Evolutionary conservation across 129 eudicot genomes (phyloP).

Genomic region (Tagetes erecta): DNA sequence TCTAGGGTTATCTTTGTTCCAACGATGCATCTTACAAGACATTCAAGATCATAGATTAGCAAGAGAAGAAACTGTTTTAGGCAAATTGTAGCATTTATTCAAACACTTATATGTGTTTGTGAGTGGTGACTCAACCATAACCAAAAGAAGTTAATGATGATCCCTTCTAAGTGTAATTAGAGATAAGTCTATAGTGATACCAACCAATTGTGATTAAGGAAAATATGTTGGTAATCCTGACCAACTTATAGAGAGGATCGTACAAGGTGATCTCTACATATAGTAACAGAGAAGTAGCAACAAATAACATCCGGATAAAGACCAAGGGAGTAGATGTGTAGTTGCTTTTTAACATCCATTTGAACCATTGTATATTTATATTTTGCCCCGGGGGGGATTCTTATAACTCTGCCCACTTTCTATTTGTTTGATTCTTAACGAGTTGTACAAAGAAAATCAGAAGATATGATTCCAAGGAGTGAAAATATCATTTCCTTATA

Average conservation of each 20-base stretch:
- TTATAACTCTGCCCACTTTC: background rate
- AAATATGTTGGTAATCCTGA: background rate
- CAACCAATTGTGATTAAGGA: background rate
- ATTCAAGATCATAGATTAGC: constrained; percentile 4
- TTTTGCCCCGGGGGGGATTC: background rate
- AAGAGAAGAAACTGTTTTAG: background rate
- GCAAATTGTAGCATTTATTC: background rate
- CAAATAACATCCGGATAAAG: no score
- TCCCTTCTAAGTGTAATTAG: background rate
- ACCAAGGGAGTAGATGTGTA: background rate
- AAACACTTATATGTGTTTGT: background rate
- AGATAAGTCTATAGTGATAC: background rate
- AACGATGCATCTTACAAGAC: background rate
- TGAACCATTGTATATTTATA: background rate
- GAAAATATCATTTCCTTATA: background rate
- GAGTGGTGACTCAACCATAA: background rate
- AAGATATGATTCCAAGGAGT: background rate
- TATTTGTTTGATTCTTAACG: background rate
- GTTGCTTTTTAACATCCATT: background rate
- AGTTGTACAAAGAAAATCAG: background rate
- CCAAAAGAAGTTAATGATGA: background rate
- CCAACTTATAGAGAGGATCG: background rate
- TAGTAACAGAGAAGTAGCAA: background rate
- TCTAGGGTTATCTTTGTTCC: background rate
- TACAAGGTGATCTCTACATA: background rate